Evolutionary conservation across 257 asterid genomes (phyloP).

Genomic region (Vinca minor): DNA sequence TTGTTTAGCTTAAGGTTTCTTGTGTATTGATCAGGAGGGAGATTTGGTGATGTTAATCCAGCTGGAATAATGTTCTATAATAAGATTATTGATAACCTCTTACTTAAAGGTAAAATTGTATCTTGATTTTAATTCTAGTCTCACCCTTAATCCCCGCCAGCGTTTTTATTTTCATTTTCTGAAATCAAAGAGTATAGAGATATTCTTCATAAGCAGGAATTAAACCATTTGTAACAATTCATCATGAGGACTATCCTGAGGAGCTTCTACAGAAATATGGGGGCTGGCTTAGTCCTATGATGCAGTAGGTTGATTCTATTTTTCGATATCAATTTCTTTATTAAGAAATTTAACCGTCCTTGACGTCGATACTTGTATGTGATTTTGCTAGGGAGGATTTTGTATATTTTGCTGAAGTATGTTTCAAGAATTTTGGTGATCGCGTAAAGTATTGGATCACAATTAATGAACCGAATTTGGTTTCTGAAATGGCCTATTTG

Average conservation of each 20-base stretch:
- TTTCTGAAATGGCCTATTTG: slow-evolving; percentile 38
- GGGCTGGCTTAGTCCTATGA: slow-evolving; percentile 67
- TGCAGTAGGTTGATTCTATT: slow-evolving; percentile 45
- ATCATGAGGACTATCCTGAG: slow-evolving; percentile 62
- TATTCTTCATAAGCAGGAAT: slow-evolving; percentile 29
- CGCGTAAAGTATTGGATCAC: slow-evolving; percentile 70
- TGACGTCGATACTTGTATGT: not conserved
- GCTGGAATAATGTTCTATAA: slow-evolving; percentile 45
- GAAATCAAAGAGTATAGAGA: not conserved
- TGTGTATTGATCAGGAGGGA: slow-evolving; percentile 39
- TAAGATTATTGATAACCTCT: slow-evolving; percentile 43
- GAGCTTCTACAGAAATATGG: slow-evolving; percentile 50
- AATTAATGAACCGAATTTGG: slow-evolving; percentile 58
- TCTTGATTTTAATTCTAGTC: not conserved
- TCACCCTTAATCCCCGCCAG: not conserved
- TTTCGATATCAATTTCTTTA: not conserved
- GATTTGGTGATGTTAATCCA: slow-evolving; percentile 40
- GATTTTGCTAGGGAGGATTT: slow-evolving; percentile 51
- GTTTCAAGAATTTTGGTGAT: slow-evolving; percentile 57
- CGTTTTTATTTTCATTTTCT: not conserved
- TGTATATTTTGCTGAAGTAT: slow-evolving; percentile 52
- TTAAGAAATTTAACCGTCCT: not conserved
- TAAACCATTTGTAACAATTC: slow-evolving; percentile 59
- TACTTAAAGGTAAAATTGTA: slow-evolving; percentile 48
- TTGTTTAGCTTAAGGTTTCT: not conserved